These are phyloP conservation scores for Silene latifolia DNA, from an alignment of 148 eudicot species.

Conservation along the genomic window DNA sequence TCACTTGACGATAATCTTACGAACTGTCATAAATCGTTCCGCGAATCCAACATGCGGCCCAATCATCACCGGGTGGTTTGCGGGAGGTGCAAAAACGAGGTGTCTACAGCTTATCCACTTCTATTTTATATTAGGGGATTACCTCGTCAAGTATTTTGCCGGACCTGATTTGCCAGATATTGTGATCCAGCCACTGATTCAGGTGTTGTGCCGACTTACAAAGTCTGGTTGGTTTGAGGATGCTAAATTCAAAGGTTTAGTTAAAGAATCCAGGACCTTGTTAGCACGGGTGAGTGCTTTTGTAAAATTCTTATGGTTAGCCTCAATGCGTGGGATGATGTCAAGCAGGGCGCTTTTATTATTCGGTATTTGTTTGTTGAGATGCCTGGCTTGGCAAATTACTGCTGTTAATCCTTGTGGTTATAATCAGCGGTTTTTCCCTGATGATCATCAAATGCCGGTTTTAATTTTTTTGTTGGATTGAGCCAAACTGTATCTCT, in stretches of 20 bases:
- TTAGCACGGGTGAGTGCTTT: constrained; percentile 54
- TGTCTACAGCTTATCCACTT: too few species aligned
- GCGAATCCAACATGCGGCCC: too few species aligned
- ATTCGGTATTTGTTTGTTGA: not conserved
- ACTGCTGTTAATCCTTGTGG: not conserved
- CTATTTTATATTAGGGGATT: constrained; percentile 61
- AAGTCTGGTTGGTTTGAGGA: constrained; percentile 93
- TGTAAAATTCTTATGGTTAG: not conserved
- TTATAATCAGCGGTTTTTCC: not conserved
- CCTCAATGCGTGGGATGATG: not conserved
- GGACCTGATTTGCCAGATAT: constrained; percentile 80
- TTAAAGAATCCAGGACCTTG: constrained; percentile 70
- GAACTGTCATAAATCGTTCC: too few species aligned
- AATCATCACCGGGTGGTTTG: too few species aligned
- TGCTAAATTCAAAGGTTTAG: constrained; percentile 74
- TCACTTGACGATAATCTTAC: too few species aligned
- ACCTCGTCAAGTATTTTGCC: constrained; percentile 80
- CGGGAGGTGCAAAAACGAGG: too few species aligned
- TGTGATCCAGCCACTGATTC: constrained; percentile 80
- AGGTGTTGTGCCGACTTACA: constrained; percentile 70
- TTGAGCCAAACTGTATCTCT: not conserved
- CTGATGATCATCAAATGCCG: not conserved
- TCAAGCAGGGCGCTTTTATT: not conserved
- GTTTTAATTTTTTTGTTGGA: not conserved
- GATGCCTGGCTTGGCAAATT: too few species aligned